Evolutionary conservation across 1,284 basidiomycete genomes (phyloP).

Genomic region (Clitocybe nebularis): DNA sequence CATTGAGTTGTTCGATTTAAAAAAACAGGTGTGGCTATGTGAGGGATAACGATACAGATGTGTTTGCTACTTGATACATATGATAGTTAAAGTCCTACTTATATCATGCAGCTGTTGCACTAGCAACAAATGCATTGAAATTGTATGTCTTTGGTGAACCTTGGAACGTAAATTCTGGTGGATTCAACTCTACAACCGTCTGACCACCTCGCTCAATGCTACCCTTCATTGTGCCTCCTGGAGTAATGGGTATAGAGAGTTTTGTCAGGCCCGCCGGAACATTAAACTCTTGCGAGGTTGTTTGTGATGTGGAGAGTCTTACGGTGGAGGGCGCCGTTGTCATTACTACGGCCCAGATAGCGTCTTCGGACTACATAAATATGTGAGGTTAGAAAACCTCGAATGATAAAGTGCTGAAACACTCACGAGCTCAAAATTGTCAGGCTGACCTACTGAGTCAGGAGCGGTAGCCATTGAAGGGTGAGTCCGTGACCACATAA

Average conservation of each 20-base stretch:
- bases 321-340: conserved; percentile 46
- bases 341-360: conserved; percentile 65
- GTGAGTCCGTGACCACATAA: conserved; percentile 76
- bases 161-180: conserved; percentile 50
- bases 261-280: conserved; percentile 59
- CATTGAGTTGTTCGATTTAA: too few relatives aligned
- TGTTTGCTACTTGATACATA: not conserved
- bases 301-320: conserved; percentile 27
- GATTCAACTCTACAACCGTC: conserved; percentile 47
- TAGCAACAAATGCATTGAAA: conserved; percentile 60
- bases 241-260: conserved; percentile 54
- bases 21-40: too few relatives aligned
- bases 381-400: conserved; percentile 1
- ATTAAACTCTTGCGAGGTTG: conserved; percentile 24
- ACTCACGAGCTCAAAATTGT: conserved; percentile 48
- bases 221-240: conserved; percentile 61
- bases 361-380: conserved; percentile 37
- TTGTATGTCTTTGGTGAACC: conserved; percentile 54
- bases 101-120: conserved; percentile 27
- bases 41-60: not conserved
- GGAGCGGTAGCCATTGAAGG: conserved; percentile 49
- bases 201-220: conserved; percentile 50
- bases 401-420: conserved; percentile 14
- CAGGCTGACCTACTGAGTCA: conserved; percentile 53
- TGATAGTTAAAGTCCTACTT: not conserved